A percentile compares a stretch with the other conserved stretches of the same genome.
phyloP scores from a whole-genome alignment of 345 rosid species.

The Sonneratia alba region DNA sequence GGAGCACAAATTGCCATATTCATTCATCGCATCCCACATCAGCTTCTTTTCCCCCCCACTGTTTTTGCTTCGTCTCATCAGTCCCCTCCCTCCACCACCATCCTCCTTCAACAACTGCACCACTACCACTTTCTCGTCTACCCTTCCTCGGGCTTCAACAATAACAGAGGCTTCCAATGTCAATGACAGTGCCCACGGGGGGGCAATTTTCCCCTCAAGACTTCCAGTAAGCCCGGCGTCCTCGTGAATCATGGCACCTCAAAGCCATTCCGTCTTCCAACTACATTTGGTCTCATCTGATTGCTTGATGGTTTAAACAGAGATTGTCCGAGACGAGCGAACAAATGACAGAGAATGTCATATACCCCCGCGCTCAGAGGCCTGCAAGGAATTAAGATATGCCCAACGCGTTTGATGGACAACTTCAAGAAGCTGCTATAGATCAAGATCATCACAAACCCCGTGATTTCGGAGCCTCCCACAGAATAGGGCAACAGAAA shows the following conservation, averaged over 20 bases:
- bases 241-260: too few relatives aligned
- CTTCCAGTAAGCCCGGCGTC: too few relatives aligned
- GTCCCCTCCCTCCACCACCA: conserved; percentile 22
- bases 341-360: conserved; percentile 14
- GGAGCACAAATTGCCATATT: conserved; percentile 22
- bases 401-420: background rate
- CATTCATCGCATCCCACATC: conserved; percentile 25
- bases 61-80: conserved; percentile 19
- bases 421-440: conserved; percentile 15
- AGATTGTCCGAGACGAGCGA: too few relatives aligned
- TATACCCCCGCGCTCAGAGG: conserved; percentile 4
- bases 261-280: too few relatives aligned
- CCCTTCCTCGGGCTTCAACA: conserved; percentile 2
- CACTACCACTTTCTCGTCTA: conserved; percentile 4
- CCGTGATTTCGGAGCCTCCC: too few relatives aligned
- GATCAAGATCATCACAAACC: background rate
- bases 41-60: conserved; percentile 23
- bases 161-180: conserved; percentile 19
- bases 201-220: too few relatives aligned
- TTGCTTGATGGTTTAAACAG: too few relatives aligned
- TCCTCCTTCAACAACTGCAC: conserved; percentile 26
- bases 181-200: conserved; percentile 21
- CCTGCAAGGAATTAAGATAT: background rate
- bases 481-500: background rate
- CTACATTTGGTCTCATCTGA: too few relatives aligned